phyloP scores from a whole-genome alignment of 352 stramenopile species.

The Phytophthora hibernalis region DNA sequence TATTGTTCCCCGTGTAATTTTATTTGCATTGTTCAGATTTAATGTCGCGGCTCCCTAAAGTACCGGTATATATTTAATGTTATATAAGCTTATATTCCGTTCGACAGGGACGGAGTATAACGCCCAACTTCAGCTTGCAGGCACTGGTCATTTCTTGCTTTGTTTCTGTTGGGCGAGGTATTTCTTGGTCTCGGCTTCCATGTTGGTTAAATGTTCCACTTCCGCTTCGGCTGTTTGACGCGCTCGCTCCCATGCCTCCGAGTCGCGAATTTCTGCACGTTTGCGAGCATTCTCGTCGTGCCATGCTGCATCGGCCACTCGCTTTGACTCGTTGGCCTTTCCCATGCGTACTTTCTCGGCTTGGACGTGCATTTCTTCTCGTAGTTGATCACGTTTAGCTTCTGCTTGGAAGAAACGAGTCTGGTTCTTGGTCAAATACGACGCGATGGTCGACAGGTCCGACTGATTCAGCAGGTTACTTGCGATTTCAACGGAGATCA shows the following conservation, averaged over 20 bases:
- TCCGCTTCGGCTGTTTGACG: constrained; percentile 47
- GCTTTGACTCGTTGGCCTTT: constrained; percentile 44
- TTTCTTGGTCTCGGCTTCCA: constrained; percentile 66
- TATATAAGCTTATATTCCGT: too few relatives aligned
- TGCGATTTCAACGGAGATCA: constrained; percentile 61
- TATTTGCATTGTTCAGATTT: too few relatives aligned
- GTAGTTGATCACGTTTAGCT: constrained; percentile 31
- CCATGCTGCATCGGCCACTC: constrained; percentile 52
- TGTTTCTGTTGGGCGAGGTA: constrained; percentile 59
- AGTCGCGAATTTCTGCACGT: constrained; percentile 48
- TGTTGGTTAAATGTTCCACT: constrained; percentile 52
- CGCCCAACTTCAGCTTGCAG: too few relatives aligned
- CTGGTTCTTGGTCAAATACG: constrained; percentile 57
- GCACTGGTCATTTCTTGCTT: constrained; percentile 58
- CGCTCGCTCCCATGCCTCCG: constrained; percentile 63
- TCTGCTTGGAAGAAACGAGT: constrained; percentile 32
- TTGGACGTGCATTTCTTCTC: constrained; percentile 37
- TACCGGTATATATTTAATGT: too few relatives aligned
- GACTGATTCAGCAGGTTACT: constrained; percentile 54
- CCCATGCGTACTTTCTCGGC: constrained; percentile 42
- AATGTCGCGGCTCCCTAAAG: too few relatives aligned
- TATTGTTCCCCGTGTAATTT: too few relatives aligned
- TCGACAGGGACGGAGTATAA: too few relatives aligned
- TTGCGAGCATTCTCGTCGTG: constrained; percentile 63
- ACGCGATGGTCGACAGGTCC: constrained; percentile 56